A percentile compares a stretch with the other conserved stretches of the same genome.
phyloP scores from a whole-genome alignment of 2,329 filamentous ascomycete genomes.

The Thelonectria olida region DNA sequence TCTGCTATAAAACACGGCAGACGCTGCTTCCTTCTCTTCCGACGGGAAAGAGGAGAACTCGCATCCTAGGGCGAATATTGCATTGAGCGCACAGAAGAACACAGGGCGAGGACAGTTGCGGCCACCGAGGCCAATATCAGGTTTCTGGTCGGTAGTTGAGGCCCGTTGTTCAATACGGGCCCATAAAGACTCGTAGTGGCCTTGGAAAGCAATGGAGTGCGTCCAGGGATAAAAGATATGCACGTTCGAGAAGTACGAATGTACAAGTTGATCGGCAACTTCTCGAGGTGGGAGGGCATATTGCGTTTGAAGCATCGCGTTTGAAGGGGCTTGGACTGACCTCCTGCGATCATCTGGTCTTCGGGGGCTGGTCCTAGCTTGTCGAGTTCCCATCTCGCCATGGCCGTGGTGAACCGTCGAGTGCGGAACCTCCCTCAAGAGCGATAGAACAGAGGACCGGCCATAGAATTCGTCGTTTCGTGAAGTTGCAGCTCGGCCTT shows the following conservation, averaged over 20 bases:
- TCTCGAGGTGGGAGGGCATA: slow-evolving; percentile 4
- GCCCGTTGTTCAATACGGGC: no score
- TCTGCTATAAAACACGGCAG: neutral
- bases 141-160: no score
- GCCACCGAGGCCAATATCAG: slow-evolving; percentile 5
- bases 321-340: neutral
- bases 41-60: slow-evolving; percentile 3
- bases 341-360: neutral
- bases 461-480: slow-evolving; percentile 6
- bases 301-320: slow-evolving; percentile 5
- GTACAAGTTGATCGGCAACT: slow-evolving; percentile 1
- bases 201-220: slow-evolving; percentile 1
- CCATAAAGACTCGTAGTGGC: neutral
- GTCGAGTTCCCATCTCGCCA: no score
- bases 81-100: slow-evolving; percentile 11
- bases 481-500: neutral
- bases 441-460: neutral
- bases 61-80: slow-evolving; percentile 9
- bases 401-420: no score
- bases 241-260: neutral
- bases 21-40: slow-evolving; percentile 4
- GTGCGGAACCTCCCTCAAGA: neutral
- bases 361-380: neutral
- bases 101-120: neutral
- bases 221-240: slow-evolving; percentile 17